A percentile compares a stretch with the other conserved stretches of the same genome.
phyloP scores from a whole-genome alignment of 805 yeast genomes.

The Vanderwaltozyma verrucispora region DNA sequence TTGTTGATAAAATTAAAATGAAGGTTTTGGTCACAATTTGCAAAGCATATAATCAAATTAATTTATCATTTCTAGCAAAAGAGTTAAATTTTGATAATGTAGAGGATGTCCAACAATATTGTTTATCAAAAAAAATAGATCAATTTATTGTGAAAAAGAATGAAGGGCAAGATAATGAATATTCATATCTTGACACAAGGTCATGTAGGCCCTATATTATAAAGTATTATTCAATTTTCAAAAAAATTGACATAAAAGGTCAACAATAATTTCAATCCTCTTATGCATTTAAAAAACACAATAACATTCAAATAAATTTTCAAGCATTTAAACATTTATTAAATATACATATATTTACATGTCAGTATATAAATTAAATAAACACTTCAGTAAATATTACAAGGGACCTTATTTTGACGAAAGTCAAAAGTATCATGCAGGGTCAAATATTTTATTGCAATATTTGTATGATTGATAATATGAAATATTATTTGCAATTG shows the following conservation, averaged over 20 bases:
- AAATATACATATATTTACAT: too few species aligned
- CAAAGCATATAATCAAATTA: constrained; percentile 43
- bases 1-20: constrained; percentile 49
- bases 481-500: too few species aligned
- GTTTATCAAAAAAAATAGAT: constrained; percentile 32
- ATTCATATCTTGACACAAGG: constrained; percentile 27
- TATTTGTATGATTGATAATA: too few species aligned
- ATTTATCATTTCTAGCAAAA: constrained; percentile 29
- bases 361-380: too few species aligned
- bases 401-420: too few species aligned
- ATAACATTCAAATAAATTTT: too few species aligned
- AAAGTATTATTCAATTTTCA: constrained; percentile 31
- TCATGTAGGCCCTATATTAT: constrained; percentile 30
- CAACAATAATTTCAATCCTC: constrained; percentile 39
- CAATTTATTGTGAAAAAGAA: constrained; percentile 25
- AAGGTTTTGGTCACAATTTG: constrained; percentile 46
- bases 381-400: too few species aligned
- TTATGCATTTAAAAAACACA: too few species aligned
- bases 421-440: too few species aligned
- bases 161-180: constrained; percentile 19
- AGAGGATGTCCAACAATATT: constrained; percentile 34
- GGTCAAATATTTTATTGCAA: too few species aligned
- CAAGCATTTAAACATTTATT: too few species aligned
- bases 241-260: constrained; percentile 81
- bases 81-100: constrained; percentile 34